Base-by-base conservation (phyloP, 441 rosid species). In the Aquilaria agallochum region DNA sequence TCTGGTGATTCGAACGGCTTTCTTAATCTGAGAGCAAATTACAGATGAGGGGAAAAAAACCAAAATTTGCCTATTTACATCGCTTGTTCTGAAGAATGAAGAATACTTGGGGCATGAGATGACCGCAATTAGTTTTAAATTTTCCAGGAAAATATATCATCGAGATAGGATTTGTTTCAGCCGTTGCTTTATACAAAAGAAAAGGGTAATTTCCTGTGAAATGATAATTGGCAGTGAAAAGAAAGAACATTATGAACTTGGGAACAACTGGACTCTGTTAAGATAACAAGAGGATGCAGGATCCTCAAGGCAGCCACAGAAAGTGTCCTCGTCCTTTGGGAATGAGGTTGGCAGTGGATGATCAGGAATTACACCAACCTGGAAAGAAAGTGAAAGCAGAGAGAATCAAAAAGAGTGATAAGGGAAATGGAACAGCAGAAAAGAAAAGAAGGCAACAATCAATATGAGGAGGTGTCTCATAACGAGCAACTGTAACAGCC, bases 331-430 rank as follows among this genome's bases (percentile, higher is more conserved):
- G 2, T 88, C 96, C 63, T 84, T 86, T 0, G 96, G 97, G 65
- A 95, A 89, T 12, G 91, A 74, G 44, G 58, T 73, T 11, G 99
- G 96, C 47, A 95, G 72, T 51, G 96, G 90, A 76, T 87, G 96
- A 67, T 94, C 94, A 11, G 97, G 99, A 56, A 75, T 86, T 54
- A 94, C 88, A 32, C 97, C 99, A 12, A 90, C 90, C 97, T 92
- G 59, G 62, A 72, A 31, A 33, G 46, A 2, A 7, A 36, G 42
- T 66, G 61, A 5, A 63, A 47, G 40, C 27, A 31, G 42, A 32
- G 48, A 31, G 13, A 50, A 2, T 55, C 14, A 51, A 47, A 10
- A 36, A 15, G 12, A 52, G 46, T 50, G 31, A 13, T 31, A 2
- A 34, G 49, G 33, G 50, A 68, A 13, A 51, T 27, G 30, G 47